Conservation (phyloP, 1,284 basidiomycete genomes). For the Sanghuangporus baumii region DNA sequence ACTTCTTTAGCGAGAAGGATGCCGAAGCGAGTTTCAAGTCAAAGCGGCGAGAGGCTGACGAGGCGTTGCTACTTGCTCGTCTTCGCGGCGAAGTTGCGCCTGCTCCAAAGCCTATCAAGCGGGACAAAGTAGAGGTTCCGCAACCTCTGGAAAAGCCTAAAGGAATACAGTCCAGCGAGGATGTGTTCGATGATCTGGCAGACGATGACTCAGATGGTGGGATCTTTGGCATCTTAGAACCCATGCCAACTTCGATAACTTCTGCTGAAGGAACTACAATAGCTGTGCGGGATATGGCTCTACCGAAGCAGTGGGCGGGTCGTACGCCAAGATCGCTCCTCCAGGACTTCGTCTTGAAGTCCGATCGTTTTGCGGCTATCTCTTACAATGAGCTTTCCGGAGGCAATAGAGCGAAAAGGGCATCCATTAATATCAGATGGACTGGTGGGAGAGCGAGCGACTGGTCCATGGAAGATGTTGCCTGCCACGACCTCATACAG, state of each 20-base stretch:
- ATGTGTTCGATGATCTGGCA: conserved; percentile 45
- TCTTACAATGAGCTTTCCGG: conserved; percentile 64
- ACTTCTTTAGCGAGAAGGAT: conserved; percentile 71
- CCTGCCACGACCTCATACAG: conserved; percentile 72
- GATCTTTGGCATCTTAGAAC: conserved; percentile 77
- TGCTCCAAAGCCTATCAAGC: neutral
- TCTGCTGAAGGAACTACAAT: conserved; percentile 53
- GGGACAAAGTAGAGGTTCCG: neutral
- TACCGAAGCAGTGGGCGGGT: conserved; percentile 78
- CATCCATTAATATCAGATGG: conserved; percentile 71
- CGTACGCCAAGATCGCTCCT: conserved; percentile 69
- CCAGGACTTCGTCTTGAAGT: conserved; percentile 57
- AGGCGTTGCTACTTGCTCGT: conserved; percentile 4
- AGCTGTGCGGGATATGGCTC: conserved; percentile 66
- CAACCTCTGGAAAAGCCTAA: neutral
- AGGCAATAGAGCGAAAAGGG: conserved; percentile 64
- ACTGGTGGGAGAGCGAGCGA: conserved; percentile 54
- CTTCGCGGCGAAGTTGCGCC: conserved; percentile 5
- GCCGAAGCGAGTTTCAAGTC: conserved; percentile 55
- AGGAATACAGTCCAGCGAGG: conserved; percentile 17
- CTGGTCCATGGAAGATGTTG: conserved; percentile 84
- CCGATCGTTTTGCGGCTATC: conserved; percentile 71
- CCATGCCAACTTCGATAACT: conserved; percentile 47
- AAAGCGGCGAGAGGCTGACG: conserved; percentile 43
- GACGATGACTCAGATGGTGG: conserved; percentile 53